Base-by-base conservation (phyloP, 495 filamentous ascomycete genomes). In the Xylaria sp. region DNA sequence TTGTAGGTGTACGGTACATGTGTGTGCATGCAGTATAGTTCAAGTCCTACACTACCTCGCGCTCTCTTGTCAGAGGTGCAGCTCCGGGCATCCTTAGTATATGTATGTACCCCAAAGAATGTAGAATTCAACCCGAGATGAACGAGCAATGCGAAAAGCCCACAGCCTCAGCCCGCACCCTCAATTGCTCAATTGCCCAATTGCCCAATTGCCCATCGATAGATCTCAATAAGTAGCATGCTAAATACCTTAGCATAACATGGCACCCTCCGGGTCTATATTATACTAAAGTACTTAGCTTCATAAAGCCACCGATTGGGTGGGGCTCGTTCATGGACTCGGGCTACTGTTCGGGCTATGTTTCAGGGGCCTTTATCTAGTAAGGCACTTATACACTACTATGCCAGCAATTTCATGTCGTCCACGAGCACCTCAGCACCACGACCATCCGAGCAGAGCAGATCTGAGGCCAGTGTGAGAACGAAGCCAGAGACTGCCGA, bases 321-420 rank as follows among this genome's bases (percentile, higher is more conserved):
- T 67, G 46, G 35, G 64, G 9, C 61, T 17, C 29, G n/a, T n/a
- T 37, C 14, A 9, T 15, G 7, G 44, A 11, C 35, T 62, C 59
- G 35, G 59, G 35, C 26, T 24, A 43, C 58, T 58, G 55, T 35
- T 58, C 55, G 55, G 55, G 31, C 17, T 44, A 64, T 64, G 61
- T 64, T 64, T 64, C 61, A 64, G 61, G 61, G 61, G 61, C 14
- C 61, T 61, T 9, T 41, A 61, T 41, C 3, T 35, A n/a, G n/a
- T n/a, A n/a, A n/a, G n/a, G n/a, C n/a, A n/a, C n/a, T n/a, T n/a
- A n/a, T n/a, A n/a, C n/a, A n/a, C n/a, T n/a, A n/a, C n/a, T 37
- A 3, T 37, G 12, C n/a, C 8, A 52, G 62, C 44, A 66, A 66
- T 62, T 41, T 43, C 21, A 33, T 41, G n/a, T 37, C 12, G 35